A percentile compares a stretch with the other conserved stretches of the same genome.
Conservation (phyloP, 768 basidiomycete genomes). For the Phaeolepiota aurea region DNA sequence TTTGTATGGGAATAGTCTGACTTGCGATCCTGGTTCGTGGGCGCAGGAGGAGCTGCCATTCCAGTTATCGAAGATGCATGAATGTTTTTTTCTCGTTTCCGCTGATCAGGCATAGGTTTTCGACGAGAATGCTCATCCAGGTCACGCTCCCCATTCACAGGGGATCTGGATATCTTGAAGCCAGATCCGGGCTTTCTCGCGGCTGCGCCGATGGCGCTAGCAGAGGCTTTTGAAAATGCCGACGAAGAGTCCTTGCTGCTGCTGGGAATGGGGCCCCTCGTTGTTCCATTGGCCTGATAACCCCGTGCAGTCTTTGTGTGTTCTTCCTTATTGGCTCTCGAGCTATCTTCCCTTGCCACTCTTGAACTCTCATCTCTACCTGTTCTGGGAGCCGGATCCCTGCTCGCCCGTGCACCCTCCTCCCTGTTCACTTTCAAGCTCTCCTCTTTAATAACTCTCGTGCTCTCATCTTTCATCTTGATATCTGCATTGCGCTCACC, state of each 20-base stretch:
- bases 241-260: neutral
- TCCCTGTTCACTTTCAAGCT: conserved; percentile 10
- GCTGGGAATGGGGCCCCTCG: neutral
- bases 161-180: conserved; percentile 27
- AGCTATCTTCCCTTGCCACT: too few relatives aligned
- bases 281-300: neutral
- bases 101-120: neutral
- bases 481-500: conserved; percentile 30
- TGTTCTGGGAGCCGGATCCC: neutral
- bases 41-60: neutral
- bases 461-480: conserved; percentile 41
- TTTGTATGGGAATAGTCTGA: conserved; percentile 9
- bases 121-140: neutral
- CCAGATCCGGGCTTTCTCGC: conserved; percentile 38
- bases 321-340: too few relatives aligned
- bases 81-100: too few relatives aligned
- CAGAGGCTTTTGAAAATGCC: neutral
- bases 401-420: neutral
- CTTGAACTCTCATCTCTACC: neutral
- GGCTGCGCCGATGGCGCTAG: neutral
- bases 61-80: neutral
- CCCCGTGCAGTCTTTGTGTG: too few relatives aligned
- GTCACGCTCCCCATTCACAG: conserved; percentile 2
- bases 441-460: conserved; percentile 15
- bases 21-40: neutral